phyloP scores from a whole-genome alignment of 305 asterid genomes.

The Fraxinus ornus region DNA sequence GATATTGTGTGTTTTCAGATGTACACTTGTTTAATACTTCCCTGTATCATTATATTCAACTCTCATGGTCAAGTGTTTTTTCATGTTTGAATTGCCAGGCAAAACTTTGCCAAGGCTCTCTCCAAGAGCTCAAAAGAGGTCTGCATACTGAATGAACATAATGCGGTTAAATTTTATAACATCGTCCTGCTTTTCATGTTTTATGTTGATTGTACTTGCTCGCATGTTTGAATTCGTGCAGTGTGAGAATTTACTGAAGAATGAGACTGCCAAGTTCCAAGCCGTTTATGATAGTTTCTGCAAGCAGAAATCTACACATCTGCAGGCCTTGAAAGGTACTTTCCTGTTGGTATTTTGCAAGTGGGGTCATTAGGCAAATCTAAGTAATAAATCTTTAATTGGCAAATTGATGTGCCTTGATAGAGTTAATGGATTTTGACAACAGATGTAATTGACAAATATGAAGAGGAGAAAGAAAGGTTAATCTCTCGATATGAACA shows the following conservation, averaged over 20 bases:
- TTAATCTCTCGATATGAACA: constrained; percentile 66
- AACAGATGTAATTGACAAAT: constrained; percentile 64
- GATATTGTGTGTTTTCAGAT: constrained; percentile 8
- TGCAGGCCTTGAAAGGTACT: constrained; percentile 75
- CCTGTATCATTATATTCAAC: constrained; percentile 4
- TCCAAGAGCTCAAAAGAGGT: constrained; percentile 96
- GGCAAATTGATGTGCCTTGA: neutral
- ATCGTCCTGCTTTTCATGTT: constrained; percentile 19
- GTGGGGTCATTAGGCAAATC: neutral
- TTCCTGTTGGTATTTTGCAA: neutral
- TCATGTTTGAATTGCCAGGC: constrained; percentile 55
- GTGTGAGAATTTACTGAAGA: constrained; percentile 82
- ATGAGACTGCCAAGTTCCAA: constrained; percentile 69
- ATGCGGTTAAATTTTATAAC: constrained; percentile 17
- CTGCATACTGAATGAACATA: constrained; percentile 16
- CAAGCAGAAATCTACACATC: constrained; percentile 74
- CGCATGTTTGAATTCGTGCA: constrained; percentile 36
- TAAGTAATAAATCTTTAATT: neutral
- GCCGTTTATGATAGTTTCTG: constrained; percentile 58
- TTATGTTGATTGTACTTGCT: constrained; percentile 23
- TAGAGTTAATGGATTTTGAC: constrained; percentile 28
- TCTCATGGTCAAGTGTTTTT: constrained; percentile 13
- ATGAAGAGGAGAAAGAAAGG: constrained; percentile 78
- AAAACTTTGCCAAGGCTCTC: constrained; percentile 71
- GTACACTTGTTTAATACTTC: neutral